These are phyloP conservation scores for Cladosporium phlei DNA, from an alignment of 2,329 filamentous ascomycete species.

Conservation along the genomic window DNA sequence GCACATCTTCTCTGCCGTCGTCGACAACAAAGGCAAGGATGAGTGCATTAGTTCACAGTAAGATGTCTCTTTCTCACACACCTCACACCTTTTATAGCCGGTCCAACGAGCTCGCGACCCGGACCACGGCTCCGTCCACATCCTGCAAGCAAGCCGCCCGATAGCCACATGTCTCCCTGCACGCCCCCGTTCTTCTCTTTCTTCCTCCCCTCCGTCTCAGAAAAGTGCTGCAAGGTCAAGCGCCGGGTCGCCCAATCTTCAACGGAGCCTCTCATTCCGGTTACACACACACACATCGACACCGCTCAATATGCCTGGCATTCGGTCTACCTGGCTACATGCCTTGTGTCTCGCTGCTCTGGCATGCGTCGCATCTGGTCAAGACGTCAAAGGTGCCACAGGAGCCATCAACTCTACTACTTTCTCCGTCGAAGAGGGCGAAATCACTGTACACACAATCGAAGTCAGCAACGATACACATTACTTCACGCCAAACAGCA, in stretches of 20 bases:
- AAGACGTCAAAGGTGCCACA: slow-evolving; percentile 10
- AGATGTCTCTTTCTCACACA: neutral
- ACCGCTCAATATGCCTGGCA: slow-evolving; percentile 1
- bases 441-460: slow-evolving; percentile 30
- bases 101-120: neutral
- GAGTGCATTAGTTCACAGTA: slow-evolving; percentile 3
- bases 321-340: neutral
- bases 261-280: neutral
- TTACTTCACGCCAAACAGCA: slow-evolving; percentile 34
- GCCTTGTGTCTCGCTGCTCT: neutral
- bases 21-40: slow-evolving; percentile 1
- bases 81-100: slow-evolving; percentile 2
- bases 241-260: neutral
- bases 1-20: neutral
- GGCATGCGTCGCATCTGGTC: neutral
- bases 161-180: slow-evolving; percentile 7
- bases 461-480: slow-evolving; percentile 34
- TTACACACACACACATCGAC: neutral
- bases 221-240: neutral
- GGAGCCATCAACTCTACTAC: slow-evolving; percentile 14
- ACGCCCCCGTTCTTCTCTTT: neutral
- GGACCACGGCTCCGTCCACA: neutral
- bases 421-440: slow-evolving; percentile 14
- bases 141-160: neutral
- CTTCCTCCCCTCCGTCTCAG: neutral